A percentile compares a stretch with the other conserved stretches of the same genome.
Conservation (phyloP, 2,329 filamentous ascomycete species). For the Metarhizium rileyi region DNA sequence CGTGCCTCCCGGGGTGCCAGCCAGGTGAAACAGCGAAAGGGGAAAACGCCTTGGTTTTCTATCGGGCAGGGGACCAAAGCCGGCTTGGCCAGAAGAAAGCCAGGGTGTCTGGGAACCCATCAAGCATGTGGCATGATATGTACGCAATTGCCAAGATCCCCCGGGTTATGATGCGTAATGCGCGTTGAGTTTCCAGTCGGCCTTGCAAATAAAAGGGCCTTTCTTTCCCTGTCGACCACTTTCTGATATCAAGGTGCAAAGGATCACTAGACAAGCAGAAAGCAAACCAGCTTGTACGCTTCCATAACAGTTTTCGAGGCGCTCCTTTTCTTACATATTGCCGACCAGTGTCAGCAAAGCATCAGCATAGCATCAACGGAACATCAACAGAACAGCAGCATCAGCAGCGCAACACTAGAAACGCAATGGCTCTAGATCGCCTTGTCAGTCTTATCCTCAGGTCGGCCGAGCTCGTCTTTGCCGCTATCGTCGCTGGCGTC, state of each 20-base stretch:
- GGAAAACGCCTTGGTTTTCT: neutral
- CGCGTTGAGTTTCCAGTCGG: neutral
- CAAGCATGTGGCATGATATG: neutral
- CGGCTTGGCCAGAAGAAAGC: neutral
- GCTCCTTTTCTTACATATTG: neutral
- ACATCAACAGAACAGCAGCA: too few species aligned
- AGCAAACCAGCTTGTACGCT: neutral
- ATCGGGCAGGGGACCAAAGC: neutral
- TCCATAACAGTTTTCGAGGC: neutral
- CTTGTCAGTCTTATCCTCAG: conserved; percentile 30
- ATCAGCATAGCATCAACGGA: too few species aligned
- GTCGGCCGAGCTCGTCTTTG: conserved; percentile 52
- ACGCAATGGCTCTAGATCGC: conserved; percentile 29
- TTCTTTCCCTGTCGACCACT: neutral
- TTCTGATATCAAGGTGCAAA: too few species aligned
- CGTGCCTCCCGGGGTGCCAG: neutral
- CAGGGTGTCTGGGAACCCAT: neutral
- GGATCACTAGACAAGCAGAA: neutral
- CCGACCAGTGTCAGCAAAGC: too few species aligned
- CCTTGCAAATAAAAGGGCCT: neutral
- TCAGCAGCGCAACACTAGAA: neutral
- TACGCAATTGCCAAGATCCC: neutral
- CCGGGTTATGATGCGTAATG: neutral
- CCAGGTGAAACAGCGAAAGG: too few species aligned
- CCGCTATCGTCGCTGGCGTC: conserved; percentile 61